Conservation (phyloP, 225 moss, liverwort and hornwort species). For the Ulota crispa region DNA sequence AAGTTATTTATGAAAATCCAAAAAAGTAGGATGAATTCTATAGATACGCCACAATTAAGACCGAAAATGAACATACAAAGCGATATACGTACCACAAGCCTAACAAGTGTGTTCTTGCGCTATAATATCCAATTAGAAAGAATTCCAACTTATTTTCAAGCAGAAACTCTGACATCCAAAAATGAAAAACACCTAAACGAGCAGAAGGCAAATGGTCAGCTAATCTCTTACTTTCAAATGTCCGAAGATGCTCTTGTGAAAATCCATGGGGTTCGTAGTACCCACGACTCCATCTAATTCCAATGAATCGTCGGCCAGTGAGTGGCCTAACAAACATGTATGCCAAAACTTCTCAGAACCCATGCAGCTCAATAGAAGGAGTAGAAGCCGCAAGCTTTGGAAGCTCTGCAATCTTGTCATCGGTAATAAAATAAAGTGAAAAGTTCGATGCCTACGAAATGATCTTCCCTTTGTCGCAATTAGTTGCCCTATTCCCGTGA, state of each 20-base stretch:
- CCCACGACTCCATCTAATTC: constrained; percentile 33
- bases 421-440: background rate
- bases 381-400: constrained; percentile 43
- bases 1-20: background rate
- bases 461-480: background rate
- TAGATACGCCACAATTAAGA: background rate
- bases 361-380: constrained; percentile 46
- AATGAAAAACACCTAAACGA: background rate
- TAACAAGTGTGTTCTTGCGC: background rate
- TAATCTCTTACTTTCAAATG: constrained; percentile 41
- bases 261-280: constrained; percentile 27
- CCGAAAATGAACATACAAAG: background rate
- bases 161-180: constrained; percentile 1
- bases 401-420: constrained; percentile 36
- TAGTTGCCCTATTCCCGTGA: constrained; percentile 7
- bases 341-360: constrained; percentile 54
- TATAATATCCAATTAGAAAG: constrained; percentile 10
- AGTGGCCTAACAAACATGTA: constrained; percentile 46
- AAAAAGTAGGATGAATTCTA: background rate
- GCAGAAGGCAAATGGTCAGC: background rate
- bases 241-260: constrained; percentile 50
- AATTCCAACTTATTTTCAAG: constrained; percentile 4
- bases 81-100: background rate
- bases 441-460: background rate
- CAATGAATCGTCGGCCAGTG: constrained; percentile 30